Evolutionary conservation across 805 yeast genomes (phyloP).

Genomic region (Candida broadrunensis): DNA sequence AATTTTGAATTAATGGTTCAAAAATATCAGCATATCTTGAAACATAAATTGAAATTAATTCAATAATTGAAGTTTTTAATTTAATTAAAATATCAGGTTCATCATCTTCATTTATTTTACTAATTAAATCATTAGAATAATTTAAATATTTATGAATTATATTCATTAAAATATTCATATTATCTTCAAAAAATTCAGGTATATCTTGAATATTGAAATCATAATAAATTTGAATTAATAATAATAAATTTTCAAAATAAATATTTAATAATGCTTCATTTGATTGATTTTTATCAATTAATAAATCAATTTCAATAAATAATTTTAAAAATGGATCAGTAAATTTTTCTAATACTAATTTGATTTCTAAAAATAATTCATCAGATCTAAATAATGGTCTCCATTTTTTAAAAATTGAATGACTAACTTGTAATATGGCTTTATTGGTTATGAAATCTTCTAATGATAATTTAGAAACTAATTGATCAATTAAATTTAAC

Average conservation of each 20-base stretch:
- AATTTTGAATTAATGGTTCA: constrained; percentile 69
- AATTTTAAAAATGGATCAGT: constrained; percentile 73
- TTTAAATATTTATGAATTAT: constrained; percentile 77
- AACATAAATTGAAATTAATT: constrained; percentile 79
- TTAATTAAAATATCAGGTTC: constrained; percentile 67
- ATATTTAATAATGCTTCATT: constrained; percentile 52
- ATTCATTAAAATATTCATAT: constrained; percentile 71
- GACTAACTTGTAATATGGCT: constrained; percentile 89
- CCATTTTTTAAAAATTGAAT: constrained; percentile 96
- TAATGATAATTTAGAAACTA: constrained; percentile 61
- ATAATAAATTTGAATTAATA: constrained; percentile 78
- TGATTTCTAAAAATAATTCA: constrained; percentile 82
- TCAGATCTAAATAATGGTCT: constrained; percentile 91
- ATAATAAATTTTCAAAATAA: constrained; percentile 65
- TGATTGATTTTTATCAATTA: constrained; percentile 46
- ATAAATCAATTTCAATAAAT: constrained; percentile 62
- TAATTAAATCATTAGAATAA: constrained; percentile 52
- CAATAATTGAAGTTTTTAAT: constrained; percentile 80
- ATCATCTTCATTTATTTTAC: constrained; percentile 59
- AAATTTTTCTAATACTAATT: constrained; percentile 81
- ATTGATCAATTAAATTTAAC: constrained; percentile 72
- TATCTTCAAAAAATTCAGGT: constrained; percentile 96
- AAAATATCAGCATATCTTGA: constrained; percentile 92
- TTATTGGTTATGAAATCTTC: constrained; percentile 73
- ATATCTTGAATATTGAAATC: constrained; percentile 97